Conservation (phyloP, 2,329 filamentous ascomycete genomes). For the Fonsecaea erecta region DNA sequence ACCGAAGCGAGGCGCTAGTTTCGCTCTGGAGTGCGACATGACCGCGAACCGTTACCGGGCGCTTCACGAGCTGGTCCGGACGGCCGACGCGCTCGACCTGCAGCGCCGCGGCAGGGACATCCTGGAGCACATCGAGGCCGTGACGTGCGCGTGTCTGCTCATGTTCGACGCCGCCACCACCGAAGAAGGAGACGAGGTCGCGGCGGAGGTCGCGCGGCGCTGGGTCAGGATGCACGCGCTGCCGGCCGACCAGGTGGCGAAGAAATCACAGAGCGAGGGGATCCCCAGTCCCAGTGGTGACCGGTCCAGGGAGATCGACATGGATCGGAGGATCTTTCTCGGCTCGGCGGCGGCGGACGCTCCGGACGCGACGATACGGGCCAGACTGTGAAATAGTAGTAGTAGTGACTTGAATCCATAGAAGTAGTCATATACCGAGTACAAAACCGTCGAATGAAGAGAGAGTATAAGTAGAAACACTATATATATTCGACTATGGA, state of each 20-base stretch:
- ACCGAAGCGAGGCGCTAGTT: neutral
- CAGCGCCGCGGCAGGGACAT: constrained; percentile 27
- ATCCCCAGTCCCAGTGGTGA: neutral
- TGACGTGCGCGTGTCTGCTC: constrained; percentile 45
- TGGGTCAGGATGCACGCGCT: constrained; percentile 41
- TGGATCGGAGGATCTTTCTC: constrained; percentile 33
- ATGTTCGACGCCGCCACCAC: constrained; percentile 49
- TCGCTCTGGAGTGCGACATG: constrained; percentile 11
- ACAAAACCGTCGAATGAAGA: neutral
- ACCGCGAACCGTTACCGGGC: constrained; percentile 22
- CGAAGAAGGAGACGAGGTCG: constrained; percentile 43
- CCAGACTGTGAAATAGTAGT: constrained; percentile 19
- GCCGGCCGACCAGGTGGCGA: constrained; percentile 17
- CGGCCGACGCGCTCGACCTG: constrained; percentile 7
- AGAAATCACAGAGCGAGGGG: constrained; percentile 1
- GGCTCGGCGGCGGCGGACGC: constrained; percentile 11
- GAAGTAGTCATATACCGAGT: no score
- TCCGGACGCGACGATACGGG: neutral
- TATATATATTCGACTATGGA: no score
- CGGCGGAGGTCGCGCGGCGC: constrained; percentile 44
- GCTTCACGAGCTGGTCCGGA: constrained; percentile 18
- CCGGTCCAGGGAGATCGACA: constrained; percentile 15
- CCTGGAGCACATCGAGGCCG: constrained; percentile 30
- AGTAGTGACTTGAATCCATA: no score
- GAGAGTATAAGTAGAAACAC: no score